Conservation (phyloP, 768 basidiomycete species). For the Mycena kentingensis region DNA sequence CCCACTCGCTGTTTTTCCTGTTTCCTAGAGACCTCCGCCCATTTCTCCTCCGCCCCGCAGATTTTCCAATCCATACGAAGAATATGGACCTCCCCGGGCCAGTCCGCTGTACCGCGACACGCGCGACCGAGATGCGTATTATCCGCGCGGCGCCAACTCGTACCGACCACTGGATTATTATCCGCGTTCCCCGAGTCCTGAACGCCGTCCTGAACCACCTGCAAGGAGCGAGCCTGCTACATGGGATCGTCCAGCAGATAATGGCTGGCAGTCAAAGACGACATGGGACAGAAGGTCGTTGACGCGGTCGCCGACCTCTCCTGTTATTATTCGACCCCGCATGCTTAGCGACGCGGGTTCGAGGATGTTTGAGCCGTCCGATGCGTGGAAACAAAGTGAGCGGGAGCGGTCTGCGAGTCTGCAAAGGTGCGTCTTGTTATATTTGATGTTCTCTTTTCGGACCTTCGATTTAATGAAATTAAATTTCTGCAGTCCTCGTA, state of each 20-base stretch:
- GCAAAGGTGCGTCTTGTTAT: conserved; percentile 37
- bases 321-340: conserved; percentile 29
- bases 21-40: conserved; percentile 48
- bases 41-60: conserved; percentile 51
- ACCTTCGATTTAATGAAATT: conserved; percentile 20
- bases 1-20: conserved; percentile 29
- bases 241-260: conserved; percentile 45
- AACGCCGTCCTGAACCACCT: conserved; percentile 44
- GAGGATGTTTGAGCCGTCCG: conserved; percentile 74
- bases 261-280: conserved; percentile 41
- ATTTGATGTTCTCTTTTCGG: conserved; percentile 19
- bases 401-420: conserved; percentile 43
- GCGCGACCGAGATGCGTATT: conserved; percentile 43
- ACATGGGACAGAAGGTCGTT: conserved; percentile 47
- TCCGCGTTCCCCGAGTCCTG: conserved; percentile 55
- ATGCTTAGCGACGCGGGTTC: conserved; percentile 37
- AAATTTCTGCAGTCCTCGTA: conserved; percentile 23
- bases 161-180: conserved; percentile 37
- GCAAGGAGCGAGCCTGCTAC: conserved; percentile 43
- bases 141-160: conserved; percentile 44
- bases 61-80: conserved; percentile 48
- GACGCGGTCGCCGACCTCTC: conserved; percentile 39
- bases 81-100: conserved; percentile 48
- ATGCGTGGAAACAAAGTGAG: conserved; percentile 66
- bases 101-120: conserved; percentile 34